Evolutionary conservation across 306 rosid species (phyloP), one percentile per base, ranked within the genome.

Genomic region (Vigna nakashimae): DNA sequence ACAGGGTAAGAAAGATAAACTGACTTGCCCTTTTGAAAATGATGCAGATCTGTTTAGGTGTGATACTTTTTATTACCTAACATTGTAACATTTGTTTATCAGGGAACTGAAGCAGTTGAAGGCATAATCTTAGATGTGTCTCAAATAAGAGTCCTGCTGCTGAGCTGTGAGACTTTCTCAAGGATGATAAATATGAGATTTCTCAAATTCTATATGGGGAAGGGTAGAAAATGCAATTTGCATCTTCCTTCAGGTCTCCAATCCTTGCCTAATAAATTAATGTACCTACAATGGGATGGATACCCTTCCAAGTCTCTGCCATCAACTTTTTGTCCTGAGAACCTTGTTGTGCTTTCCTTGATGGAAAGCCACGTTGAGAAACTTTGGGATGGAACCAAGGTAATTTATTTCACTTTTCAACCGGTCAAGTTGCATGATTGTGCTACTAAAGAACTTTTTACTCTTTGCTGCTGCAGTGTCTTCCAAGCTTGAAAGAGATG

Each of bases 241-340:
- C 17, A 42, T 9, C 69, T 40, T 52, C 73, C 68, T 28, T 17
- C 43, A 2, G 67, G 74, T 11, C 67, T 75, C 17, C 55, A 82
- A 14, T 46, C 34, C 55, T 15, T 82, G 26, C 70, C 82, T 22
- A 75, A 34, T 49, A 75, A 75, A 63, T 18, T 75, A 30, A 60
- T 53, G 50, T 48, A 62, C 58, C 22, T 81, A 1, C 71, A 66
- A 1, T 75, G 83, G 79, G 42, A 64, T 55, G 79, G 59, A 72
- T 80, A 73, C 71, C 83, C 74, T 72, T 55, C 64, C 26, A 32
- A 67, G 63, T 81, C 71, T 57, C 18, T 81, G 76, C 84, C 71
- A 7, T 58, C 64, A 67, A 49, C 8, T 17, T 74, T 67, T 59
- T 50, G 28, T 74, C 18, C 71, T 7, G 58, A 75, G 9, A 75